Conservation (phyloP, 2,329 filamentous ascomycete species). For the Capronia americana region DNA sequence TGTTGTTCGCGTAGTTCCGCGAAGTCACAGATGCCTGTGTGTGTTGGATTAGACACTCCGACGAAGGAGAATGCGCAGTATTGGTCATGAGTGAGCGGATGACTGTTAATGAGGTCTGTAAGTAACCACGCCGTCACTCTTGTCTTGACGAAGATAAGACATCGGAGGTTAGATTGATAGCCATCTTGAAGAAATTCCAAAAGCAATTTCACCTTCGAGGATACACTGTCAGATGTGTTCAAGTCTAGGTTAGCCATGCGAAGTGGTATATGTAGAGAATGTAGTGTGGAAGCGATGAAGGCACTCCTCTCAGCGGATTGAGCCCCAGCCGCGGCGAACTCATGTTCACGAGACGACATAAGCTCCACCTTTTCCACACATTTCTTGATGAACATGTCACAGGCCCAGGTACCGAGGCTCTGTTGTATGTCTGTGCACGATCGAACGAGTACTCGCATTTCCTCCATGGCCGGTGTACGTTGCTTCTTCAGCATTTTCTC, state of each 20-base stretch:
- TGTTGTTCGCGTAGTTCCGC: conserved; percentile 57
- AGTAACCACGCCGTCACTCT: conserved; percentile 67
- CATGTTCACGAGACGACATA: not conserved
- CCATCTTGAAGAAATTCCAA: conserved; percentile 59
- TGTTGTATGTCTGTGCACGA: conserved; percentile 59
- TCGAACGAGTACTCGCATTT: conserved; percentile 62
- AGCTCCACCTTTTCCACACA: conserved; percentile 51
- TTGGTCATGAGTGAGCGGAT: conserved; percentile 53
- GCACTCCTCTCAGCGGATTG: not conserved
- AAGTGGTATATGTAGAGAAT: conserved; percentile 14
- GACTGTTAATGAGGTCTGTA: conserved; percentile 60
- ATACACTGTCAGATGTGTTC: not conserved
- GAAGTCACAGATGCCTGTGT: conserved; percentile 53
- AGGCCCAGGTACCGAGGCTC: conserved; percentile 72
- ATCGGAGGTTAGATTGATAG: conserved; percentile 55
- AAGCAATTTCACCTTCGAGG: conserved; percentile 63
- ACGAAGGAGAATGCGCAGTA: conserved; percentile 58
- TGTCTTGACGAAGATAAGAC: conserved; percentile 73
- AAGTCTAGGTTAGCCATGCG: not conserved
- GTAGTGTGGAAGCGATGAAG: conserved; percentile 26
- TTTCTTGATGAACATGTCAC: conserved; percentile 67
- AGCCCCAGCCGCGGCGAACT: conserved; percentile 10
- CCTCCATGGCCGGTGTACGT: conserved; percentile 50
- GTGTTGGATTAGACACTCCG: conserved; percentile 54
- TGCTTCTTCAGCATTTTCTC: conserved; percentile 42